phyloP scores from a whole-genome alignment of 1,139 yeast genomes.

The Blastobotrys illinoisensis region DNA sequence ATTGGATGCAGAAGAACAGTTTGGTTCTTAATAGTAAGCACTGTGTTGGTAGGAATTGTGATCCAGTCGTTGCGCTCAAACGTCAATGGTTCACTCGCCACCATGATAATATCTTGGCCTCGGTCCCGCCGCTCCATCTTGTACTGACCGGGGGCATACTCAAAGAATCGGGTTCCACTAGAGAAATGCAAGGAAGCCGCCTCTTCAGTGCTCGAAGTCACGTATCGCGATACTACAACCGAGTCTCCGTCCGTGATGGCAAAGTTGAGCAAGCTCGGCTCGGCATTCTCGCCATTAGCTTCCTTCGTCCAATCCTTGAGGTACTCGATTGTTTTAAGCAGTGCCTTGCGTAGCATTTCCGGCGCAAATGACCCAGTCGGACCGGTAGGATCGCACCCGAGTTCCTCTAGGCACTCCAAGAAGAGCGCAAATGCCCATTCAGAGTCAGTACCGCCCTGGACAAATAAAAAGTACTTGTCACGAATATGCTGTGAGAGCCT shows the following conservation, averaged over 20 bases:
- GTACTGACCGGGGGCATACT: conserved; percentile 77
- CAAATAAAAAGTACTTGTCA: conserved; percentile 70
- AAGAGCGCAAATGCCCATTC: conserved; percentile 92
- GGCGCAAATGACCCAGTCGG: conserved; percentile 49
- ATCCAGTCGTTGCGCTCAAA: conserved; percentile 98
- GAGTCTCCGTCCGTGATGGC: conserved; percentile 92
- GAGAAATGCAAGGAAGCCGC: conserved; percentile 95
- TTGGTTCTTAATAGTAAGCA: conserved; percentile 75
- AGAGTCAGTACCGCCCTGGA: conserved; percentile 93
- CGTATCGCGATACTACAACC: conserved; percentile 84
- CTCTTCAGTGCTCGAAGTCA: conserved; percentile 84
- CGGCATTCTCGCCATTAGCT: conserved; percentile 36
- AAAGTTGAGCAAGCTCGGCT: conserved; percentile 80
- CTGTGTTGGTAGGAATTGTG: conserved; percentile 88
- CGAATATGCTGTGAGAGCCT: conserved; percentile 58
- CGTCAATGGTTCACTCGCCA: conserved; percentile 93
- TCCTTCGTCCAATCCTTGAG: conserved; percentile 64
- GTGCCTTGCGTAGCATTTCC: conserved; percentile 56
- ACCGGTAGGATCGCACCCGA: conserved; percentile 68
- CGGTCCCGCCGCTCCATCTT: conserved; percentile 91
- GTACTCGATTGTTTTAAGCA: conserved; percentile 64
- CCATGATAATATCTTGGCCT: conserved; percentile 91
- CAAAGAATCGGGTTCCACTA: conserved; percentile 86
- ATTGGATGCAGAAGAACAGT: conserved; percentile 90
- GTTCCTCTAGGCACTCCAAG: conserved; percentile 64